Conservation (phyloP, 225 moss, liverwort and hornwort species). For the Pleurozium schreberi region DNA sequence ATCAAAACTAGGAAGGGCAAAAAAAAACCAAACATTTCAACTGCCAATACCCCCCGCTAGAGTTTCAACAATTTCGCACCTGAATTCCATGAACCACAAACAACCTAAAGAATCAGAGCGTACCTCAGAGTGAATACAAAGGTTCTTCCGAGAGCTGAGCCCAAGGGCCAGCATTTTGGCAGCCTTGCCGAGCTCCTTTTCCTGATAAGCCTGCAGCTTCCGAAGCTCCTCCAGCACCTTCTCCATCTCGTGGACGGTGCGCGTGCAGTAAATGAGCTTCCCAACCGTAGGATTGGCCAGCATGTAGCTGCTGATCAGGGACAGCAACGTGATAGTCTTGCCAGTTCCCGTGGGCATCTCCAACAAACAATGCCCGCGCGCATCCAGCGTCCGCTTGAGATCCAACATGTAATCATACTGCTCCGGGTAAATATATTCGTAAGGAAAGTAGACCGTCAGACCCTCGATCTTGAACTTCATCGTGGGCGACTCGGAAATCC, state of each 20-base stretch:
- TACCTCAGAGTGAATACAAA: constrained; percentile 73
- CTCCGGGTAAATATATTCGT: constrained; percentile 94
- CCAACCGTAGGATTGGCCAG: constrained; percentile 54
- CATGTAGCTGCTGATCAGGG: constrained; percentile 94
- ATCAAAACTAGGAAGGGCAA: neutral
- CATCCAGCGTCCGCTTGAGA: constrained; percentile 83
- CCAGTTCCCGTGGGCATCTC: constrained; percentile 99
- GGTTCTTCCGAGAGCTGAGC: constrained; percentile 87
- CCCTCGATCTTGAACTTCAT: constrained; percentile 98
- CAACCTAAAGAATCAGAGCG: neutral
- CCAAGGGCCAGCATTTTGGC: constrained; percentile 83
- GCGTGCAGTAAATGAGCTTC: constrained; percentile 94
- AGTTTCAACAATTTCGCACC: neutral
- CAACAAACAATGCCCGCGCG: constrained; percentile 88
- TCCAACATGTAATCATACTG: constrained; percentile 99
- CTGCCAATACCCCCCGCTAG: neutral
- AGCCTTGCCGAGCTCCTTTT: constrained; percentile 58
- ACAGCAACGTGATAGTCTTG: constrained; percentile 92
- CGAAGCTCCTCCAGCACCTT: constrained; percentile 97
- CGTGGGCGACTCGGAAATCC: neutral
- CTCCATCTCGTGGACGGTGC: constrained; percentile 99
- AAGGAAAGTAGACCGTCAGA: constrained; percentile 91
- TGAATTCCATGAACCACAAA: neutral
- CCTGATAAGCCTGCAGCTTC: constrained; percentile 85
- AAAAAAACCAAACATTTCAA: neutral